Evolutionary conservation across 495 filamentous ascomycete species (phyloP).

Genomic region (Daldinia concentrica): DNA sequence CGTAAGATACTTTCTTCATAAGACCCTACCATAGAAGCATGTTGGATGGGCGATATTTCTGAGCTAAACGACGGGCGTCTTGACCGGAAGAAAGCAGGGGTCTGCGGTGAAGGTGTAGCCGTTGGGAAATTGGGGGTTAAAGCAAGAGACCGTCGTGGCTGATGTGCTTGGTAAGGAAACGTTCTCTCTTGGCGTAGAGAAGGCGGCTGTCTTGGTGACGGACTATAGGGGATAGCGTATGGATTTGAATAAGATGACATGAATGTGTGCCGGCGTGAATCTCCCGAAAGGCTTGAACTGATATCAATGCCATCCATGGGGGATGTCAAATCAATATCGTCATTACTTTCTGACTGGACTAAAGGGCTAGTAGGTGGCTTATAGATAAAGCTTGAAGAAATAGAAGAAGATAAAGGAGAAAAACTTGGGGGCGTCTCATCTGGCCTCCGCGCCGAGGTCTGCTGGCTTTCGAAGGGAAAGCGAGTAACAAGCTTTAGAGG

Average conservation of each 20-base stretch:
- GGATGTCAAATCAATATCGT: conserved; percentile 74
- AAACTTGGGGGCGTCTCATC: conserved; percentile 54
- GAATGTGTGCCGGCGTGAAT: conserved; percentile 52
- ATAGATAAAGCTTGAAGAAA: conserved; percentile 84
- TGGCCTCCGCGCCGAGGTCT: conserved; percentile 44
- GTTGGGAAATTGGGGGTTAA: conserved; percentile 67
- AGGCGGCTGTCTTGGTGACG: conserved; percentile 46
- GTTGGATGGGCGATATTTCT: conserved; percentile 78
- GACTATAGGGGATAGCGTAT: conserved; percentile 43
- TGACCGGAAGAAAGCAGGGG: conserved; percentile 63
- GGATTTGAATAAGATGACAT: conserved; percentile 49
- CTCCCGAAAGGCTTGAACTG: conserved; percentile 41
- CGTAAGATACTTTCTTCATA: conserved; percentile 97
- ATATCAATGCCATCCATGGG: conserved; percentile 59
- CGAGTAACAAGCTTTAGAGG: conserved; percentile 56
- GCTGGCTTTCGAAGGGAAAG: conserved; percentile 50
- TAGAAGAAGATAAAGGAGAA: conserved; percentile 75
- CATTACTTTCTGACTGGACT: conserved; percentile 88
- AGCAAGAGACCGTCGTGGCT: conserved; percentile 77
- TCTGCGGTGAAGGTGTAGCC: conserved; percentile 65
- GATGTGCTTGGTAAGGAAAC: conserved; percentile 72
- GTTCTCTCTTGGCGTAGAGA: conserved; percentile 61
- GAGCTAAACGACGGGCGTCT: conserved; percentile 78
- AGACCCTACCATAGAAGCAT: conserved; percentile 95
- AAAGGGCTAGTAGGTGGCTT: conserved; percentile 92